These are phyloP conservation scores for Parsonsia alboflavescens DNA, from an alignment of 257 asterid species.

Conservation along the genomic window DNA sequence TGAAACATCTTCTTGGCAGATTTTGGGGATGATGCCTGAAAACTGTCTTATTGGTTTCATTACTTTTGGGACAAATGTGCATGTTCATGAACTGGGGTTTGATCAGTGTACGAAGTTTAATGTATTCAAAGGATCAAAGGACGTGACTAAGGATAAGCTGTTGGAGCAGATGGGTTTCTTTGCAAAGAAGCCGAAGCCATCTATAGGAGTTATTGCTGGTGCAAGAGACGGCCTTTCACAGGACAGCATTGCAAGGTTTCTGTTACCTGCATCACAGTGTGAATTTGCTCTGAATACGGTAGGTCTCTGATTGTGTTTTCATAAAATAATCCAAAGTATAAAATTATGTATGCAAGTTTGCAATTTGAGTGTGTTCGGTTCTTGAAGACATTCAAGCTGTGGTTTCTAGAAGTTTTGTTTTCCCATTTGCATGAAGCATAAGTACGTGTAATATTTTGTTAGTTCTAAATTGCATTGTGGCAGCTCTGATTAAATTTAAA, in stretches of 20 bases:
- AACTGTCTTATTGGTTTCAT: conserved; percentile 90
- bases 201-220: conserved; percentile 90
- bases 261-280: conserved; percentile 96
- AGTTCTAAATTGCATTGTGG: not conserved
- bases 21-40: conserved; percentile 81
- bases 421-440: not conserved
- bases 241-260: conserved; percentile 88
- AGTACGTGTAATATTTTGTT: not conserved
- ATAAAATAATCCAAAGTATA: not conserved
- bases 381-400: not conserved
- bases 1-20: conserved; percentile 43
- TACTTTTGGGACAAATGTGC: conserved; percentile 87
- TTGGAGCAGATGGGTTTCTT: conserved; percentile 97
- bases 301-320: conserved; percentile 29
- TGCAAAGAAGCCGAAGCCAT: conserved; percentile 68
- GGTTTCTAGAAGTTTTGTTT: not conserved
- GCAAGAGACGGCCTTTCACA: conserved; percentile 84
- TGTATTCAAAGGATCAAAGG: conserved; percentile 94
- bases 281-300: conserved; percentile 91
- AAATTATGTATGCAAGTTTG: not conserved
- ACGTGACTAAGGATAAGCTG: conserved; percentile 78
- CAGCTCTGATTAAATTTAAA: not conserved
- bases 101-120: conserved; percentile 89
- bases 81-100: conserved; percentile 91
- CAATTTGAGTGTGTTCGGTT: not conserved